Evolutionary conservation across 164 flowering plant genomes (phyloP).

Genomic region (Saururus chinensis): DNA sequence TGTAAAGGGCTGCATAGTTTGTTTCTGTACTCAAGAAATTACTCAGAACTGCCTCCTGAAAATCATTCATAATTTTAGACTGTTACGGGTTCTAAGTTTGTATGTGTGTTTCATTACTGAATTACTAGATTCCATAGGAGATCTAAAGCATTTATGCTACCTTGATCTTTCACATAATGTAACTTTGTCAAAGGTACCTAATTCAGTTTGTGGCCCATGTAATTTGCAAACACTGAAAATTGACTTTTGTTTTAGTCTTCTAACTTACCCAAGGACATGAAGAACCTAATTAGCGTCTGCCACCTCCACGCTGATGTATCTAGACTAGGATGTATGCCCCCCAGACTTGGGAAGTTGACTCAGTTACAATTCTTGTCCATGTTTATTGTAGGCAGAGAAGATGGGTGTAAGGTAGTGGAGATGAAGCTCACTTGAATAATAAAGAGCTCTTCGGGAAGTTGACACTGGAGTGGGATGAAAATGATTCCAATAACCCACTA

Average conservation of each 20-base stretch:
- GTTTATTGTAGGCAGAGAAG: conserved; percentile 18
- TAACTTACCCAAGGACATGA: conserved; percentile 11
- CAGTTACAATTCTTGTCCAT: conserved; percentile 15
- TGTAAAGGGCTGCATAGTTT: conserved; percentile 2
- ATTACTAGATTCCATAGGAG: conserved; percentile 6
- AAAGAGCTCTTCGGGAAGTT: conserved; percentile 19
- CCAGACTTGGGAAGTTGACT: conserved; percentile 14
- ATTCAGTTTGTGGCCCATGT: conserved; percentile 10
- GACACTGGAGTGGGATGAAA: conserved; percentile 17
- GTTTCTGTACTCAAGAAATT: background rate
- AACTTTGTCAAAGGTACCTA: conserved; percentile 14
- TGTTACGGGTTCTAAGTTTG: conserved; percentile 5
- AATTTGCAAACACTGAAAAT: conserved; percentile 25
- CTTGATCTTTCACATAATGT: conserved; percentile 18
- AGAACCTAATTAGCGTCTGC: conserved; percentile 11
- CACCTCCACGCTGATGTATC: conserved; percentile 10
- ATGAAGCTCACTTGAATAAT: conserved; percentile 15
- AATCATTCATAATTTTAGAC: background rate
- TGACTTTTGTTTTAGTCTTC: conserved; percentile 10
- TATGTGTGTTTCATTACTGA: background rate
- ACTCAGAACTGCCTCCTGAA: background rate
- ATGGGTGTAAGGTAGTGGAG: conserved; percentile 15
- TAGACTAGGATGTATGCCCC: conserved; percentile 13
- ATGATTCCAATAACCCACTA: background rate
- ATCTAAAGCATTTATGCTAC: conserved; percentile 18